phyloP scores from a whole-genome alignment of 192 early-diverging fungal genomes.

The Kickxella alabastrina region DNA sequence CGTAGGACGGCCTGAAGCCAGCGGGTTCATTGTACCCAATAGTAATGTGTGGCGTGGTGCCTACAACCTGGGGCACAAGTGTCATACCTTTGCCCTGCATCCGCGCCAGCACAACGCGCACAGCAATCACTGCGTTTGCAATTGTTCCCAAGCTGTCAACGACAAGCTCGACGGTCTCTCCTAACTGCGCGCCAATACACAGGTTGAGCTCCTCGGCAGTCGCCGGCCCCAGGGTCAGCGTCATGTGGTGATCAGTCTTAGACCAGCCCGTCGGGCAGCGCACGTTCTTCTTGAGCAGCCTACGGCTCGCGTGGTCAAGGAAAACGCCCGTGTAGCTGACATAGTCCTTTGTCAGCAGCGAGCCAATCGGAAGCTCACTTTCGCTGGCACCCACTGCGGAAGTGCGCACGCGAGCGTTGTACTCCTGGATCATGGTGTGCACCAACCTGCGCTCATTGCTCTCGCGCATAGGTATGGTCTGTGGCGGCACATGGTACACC shows the following conservation, averaged over 20 bases:
- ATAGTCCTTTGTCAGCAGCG: conserved; percentile 14
- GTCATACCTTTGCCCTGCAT: background rate
- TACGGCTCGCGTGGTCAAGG: conserved; percentile 11
- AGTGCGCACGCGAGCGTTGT: conserved; percentile 34
- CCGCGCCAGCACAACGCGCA: conserved; percentile 19
- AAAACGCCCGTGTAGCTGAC: conserved; percentile 21
- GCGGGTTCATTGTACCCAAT: conserved; percentile 34
- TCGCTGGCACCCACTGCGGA: background rate
- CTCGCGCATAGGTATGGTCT: conserved; percentile 43
- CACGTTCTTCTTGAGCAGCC: conserved; percentile 17
- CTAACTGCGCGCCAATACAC: conserved; percentile 19
- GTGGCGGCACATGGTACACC: conserved; percentile 40
- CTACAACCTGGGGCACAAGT: background rate
- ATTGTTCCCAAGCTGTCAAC: conserved; percentile 34
- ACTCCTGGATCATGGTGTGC: conserved; percentile 24
- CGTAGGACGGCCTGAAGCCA: conserved; percentile 7
- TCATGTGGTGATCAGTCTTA: conserved; percentile 25
- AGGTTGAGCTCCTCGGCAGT: conserved; percentile 8
- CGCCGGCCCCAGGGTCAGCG: conserved; percentile 7
- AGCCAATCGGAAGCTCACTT: conserved; percentile 17
- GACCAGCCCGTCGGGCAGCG: conserved; percentile 28
- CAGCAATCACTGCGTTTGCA: conserved; percentile 19
- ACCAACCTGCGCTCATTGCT: conserved; percentile 35
- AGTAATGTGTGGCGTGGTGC: conserved; percentile 24
- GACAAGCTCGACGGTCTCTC: conserved; percentile 30